Evolutionary conservation across 441 rosid species (phyloP).

Genomic region (Erodium moschatum): DNA sequence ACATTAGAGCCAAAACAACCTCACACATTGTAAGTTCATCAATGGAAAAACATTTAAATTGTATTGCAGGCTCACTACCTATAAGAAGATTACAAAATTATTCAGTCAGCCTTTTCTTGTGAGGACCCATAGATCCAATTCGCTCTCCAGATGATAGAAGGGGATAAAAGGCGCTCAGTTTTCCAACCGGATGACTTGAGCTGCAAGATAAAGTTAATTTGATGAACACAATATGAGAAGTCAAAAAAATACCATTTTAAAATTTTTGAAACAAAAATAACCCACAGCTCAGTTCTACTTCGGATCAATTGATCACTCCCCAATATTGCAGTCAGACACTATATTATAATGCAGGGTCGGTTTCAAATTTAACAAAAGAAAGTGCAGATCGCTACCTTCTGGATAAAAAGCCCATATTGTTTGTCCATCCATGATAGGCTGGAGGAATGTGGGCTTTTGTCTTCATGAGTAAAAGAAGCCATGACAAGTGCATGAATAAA

Average conservation of each 20-base stretch:
- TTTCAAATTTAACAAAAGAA: background rate
- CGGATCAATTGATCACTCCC: background rate
- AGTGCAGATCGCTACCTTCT: slow-evolving; percentile 38
- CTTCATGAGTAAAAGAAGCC: slow-evolving; percentile 30
- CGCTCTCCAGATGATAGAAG: slow-evolving; percentile 70
- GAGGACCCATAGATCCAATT: slow-evolving; percentile 39
- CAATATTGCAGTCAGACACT: background rate
- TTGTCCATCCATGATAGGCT: slow-evolving; percentile 76
- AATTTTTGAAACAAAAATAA: background rate
- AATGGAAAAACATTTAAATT: background rate
- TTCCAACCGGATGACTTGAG: slow-evolving; percentile 71
- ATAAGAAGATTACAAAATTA: background rate
- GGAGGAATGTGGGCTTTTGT: slow-evolving; percentile 28
- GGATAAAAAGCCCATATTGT: slow-evolving; percentile 45
- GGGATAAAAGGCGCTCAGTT: slow-evolving; percentile 70
- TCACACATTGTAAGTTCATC: background rate
- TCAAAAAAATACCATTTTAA: background rate
- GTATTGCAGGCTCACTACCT: slow-evolving; percentile 1
- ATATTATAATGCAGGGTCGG: background rate
- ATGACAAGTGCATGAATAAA: slow-evolving; percentile 65
- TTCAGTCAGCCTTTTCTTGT: slow-evolving; percentile 50
- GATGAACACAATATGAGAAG: background rate
- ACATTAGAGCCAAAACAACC: too few relatives aligned
- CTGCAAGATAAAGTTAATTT: slow-evolving; percentile 31
- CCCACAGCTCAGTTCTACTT: background rate